These are phyloP conservation scores for Trichosporon ovoides DNA, from an alignment of 1,284 basidiomycete species.

Conservation along the genomic window DNA sequence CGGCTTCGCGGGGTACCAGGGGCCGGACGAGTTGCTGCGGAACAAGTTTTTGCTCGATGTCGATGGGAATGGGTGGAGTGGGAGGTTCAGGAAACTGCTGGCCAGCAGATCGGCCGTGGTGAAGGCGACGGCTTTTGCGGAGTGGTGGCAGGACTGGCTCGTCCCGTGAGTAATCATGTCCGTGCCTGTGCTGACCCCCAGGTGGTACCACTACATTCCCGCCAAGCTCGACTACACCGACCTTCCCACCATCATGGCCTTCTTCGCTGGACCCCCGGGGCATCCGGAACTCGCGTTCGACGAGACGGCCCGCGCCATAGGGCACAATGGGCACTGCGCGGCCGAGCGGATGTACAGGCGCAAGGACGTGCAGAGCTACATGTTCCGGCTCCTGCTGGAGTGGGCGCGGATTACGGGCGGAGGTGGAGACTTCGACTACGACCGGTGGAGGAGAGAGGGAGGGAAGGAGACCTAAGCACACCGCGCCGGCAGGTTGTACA, in stretches of 20 bases:
- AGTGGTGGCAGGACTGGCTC: slow-evolving; percentile 47
- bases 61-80: slow-evolving; percentile 51
- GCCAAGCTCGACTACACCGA: slow-evolving; percentile 47
- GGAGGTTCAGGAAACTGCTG: slow-evolving; percentile 46
- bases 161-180: slow-evolving; percentile 48
- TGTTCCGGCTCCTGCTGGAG: slow-evolving; percentile 44
- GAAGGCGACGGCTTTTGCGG: slow-evolving; percentile 49
- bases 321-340: slow-evolving; percentile 47
- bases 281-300: slow-evolving; percentile 44
- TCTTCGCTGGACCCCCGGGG: slow-evolving; percentile 45
- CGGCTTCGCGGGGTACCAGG: slow-evolving; percentile 35
- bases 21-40: neutral
- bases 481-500: too few species aligned
- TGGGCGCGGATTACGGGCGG: slow-evolving; percentile 30
- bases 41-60: slow-evolving; percentile 32
- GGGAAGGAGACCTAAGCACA: slow-evolving; percentile 6
- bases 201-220: slow-evolving; percentile 48
- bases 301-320: slow-evolving; percentile 45
- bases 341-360: slow-evolving; percentile 45
- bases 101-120: slow-evolving; percentile 50
- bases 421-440: slow-evolving; percentile 16
- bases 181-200: too few species aligned
- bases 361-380: slow-evolving; percentile 50
- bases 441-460: neutral
- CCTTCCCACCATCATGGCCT: slow-evolving; percentile 44